phyloP scores from a whole-genome alignment of 2,329 filamentous ascomycete genomes.

The Diplodia seriata region DNA sequence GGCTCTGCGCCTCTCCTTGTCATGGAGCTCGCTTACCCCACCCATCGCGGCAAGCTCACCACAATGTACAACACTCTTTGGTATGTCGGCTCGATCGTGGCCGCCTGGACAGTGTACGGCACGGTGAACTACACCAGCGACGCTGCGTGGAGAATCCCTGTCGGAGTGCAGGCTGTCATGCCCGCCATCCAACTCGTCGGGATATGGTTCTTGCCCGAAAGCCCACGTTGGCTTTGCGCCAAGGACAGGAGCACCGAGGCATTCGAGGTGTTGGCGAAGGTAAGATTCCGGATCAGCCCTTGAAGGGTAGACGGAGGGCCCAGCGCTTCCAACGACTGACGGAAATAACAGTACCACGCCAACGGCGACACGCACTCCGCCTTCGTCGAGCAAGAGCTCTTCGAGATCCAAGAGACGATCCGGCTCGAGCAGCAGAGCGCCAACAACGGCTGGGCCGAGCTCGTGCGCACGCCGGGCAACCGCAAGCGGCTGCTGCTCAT shows the following conservation, averaged over 20 bases:
- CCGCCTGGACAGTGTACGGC: constrained; percentile 40
- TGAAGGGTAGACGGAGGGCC: too few relatives aligned
- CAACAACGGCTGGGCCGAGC: constrained; percentile 62
- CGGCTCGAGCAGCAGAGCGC: constrained; percentile 57
- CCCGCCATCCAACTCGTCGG: constrained; percentile 51
- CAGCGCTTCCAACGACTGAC: constrained; percentile 40
- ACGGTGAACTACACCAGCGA: constrained; percentile 37
- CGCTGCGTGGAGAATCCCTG: constrained; percentile 35
- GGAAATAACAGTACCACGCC: constrained; percentile 51
- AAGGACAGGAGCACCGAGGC: constrained; percentile 39
- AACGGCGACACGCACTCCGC: constrained; percentile 57
- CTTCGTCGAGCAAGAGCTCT: constrained; percentile 64
- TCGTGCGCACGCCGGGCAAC: constrained; percentile 58
- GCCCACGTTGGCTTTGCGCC: constrained; percentile 57
- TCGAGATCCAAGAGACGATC: constrained; percentile 60
- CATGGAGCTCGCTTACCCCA: constrained; percentile 68
- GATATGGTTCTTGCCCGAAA: constrained; percentile 57
- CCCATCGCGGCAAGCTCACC: constrained; percentile 66
- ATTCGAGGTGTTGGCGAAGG: constrained; percentile 58
- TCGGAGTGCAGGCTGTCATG: constrained; percentile 35
- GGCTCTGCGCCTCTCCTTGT: constrained; percentile 61
- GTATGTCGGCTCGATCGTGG: constrained; percentile 53
- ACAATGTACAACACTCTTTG: constrained; percentile 63
- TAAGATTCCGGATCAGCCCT: constrained; percentile 52
- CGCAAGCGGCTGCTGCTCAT: constrained; percentile 60